Conservation (phyloP, 2,329 filamentous ascomycete species). For the Phialophora tarda region DNA sequence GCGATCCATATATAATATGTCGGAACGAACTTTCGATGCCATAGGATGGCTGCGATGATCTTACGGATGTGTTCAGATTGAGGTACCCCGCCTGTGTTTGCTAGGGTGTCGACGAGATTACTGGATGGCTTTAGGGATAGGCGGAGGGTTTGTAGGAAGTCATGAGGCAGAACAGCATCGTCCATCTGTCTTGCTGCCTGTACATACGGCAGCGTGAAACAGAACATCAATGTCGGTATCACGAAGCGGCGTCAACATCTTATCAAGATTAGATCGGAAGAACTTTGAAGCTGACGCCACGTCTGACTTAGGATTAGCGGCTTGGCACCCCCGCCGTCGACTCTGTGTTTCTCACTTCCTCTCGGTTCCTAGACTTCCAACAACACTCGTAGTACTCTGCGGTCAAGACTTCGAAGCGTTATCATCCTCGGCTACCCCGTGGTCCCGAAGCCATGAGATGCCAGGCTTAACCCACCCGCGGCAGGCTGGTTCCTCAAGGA, state of each 20-base stretch:
- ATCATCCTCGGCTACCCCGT: background rate
- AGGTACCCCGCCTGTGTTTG: conserved; percentile 15
- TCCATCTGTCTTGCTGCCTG: conserved; percentile 7
- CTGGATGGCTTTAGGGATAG: conserved; percentile 12
- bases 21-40: conserved; percentile 35
- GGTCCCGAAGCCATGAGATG: background rate
- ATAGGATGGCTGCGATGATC: conserved; percentile 33
- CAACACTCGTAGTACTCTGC: background rate
- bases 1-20: conserved; percentile 33
- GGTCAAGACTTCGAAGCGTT: background rate
- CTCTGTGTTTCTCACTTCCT: background rate
- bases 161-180: conserved; percentile 12
- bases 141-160: conserved; percentile 11
- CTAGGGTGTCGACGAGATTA: conserved; percentile 22
- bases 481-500: background rate
- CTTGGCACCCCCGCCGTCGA: background rate
- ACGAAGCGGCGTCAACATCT: conserved; percentile 4
- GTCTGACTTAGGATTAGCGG: background rate
- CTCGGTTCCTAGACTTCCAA: background rate
- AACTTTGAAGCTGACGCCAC: background rate
- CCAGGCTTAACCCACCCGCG: background rate
- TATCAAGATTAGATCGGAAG: conserved; percentile 19
- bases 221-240: background rate
- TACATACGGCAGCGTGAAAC: background rate
- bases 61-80: conserved; percentile 28